phyloP scores from a whole-genome alignment of 345 rosid species.

The Brassica incana region DNA sequence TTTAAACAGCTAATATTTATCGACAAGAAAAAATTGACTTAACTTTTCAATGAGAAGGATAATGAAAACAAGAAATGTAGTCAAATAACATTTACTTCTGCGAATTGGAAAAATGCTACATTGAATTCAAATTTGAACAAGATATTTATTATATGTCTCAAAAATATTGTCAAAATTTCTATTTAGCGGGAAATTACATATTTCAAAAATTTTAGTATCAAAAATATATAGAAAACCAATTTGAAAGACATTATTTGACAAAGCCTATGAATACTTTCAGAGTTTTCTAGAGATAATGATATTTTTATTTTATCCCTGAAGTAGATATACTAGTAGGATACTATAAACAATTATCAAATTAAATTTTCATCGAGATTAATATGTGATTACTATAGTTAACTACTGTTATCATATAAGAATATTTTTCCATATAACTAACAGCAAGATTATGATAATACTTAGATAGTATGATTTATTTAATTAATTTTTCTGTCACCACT shows the following conservation, averaged over 20 bases:
- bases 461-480: not conserved
- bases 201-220: not conserved
- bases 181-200: not conserved
- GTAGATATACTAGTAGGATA: not conserved
- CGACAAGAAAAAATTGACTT: not conserved
- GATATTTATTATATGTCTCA: not conserved
- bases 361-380: not conserved
- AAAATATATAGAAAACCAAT: not conserved
- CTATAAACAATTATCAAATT: not conserved
- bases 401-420: not conserved
- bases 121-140: not conserved
- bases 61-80: not conserved
- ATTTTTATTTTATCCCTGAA: not conserved
- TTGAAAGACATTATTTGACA: not conserved
- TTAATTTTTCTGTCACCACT: not conserved
- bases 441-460: not conserved
- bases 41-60: not conserved
- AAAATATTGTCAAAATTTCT: not conserved
- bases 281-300: not conserved
- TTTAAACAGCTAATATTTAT: not conserved
- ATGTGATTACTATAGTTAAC: not conserved
- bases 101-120: not conserved
- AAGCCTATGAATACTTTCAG: not conserved
- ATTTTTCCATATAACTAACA: not conserved
- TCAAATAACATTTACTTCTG: slow-evolving; percentile 6